A percentile compares a stretch with the other conserved stretches of the same genome.
Evolutionary conservation across 2,329 filamentous ascomycete genomes (phyloP).

Genomic region (Penicillium digitatum): DNA sequence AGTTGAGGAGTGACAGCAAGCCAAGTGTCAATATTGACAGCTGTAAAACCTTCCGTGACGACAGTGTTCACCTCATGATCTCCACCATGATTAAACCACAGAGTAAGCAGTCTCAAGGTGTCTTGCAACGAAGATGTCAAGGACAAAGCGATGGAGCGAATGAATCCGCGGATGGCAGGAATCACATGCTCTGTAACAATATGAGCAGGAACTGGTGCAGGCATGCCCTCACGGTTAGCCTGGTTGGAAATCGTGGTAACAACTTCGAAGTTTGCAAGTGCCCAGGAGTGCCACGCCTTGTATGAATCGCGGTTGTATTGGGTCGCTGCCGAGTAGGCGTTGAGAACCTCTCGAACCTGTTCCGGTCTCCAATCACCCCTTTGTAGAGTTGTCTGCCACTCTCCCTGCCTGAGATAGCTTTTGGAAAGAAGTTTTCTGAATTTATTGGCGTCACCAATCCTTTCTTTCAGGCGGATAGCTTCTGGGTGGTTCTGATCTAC

Average conservation of each 20-base stretch:
- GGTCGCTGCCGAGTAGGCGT: conserved; percentile 88
- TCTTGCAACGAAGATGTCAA: conserved; percentile 92
- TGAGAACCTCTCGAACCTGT: conserved; percentile 79
- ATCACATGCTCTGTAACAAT: conserved; percentile 84
- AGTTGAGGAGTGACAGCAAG: conserved; percentile 96
- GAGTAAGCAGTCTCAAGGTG: conserved; percentile 81
- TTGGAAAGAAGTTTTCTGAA: conserved; percentile 75
- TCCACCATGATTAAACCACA: conserved; percentile 95
- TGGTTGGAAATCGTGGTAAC: conserved; percentile 74
- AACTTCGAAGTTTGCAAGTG: conserved; percentile 95
- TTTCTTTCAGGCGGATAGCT: conserved; percentile 36
- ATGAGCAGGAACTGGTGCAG: conserved; percentile 55
- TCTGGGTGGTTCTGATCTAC: conserved; percentile 41
- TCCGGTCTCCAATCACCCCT: conserved; percentile 85
- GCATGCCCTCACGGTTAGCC: conserved; percentile 54
- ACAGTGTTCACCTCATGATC: conserved; percentile 81
- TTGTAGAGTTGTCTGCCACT: conserved; percentile 86
- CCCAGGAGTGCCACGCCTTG: conserved; percentile 99
- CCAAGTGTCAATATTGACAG: conserved; percentile 96
- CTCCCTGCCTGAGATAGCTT: conserved; percentile 91
- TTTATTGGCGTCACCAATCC: conserved; percentile 51
- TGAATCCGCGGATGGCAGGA: conserved; percentile 91
- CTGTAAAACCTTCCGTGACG: conserved; percentile 84
- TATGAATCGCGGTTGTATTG: conserved; percentile 94
- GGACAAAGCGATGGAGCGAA: conserved; percentile 91